phyloP scores from a whole-genome alignment of 1,139 yeast genomes.

The Yamadazyma buinensis region DNA sequence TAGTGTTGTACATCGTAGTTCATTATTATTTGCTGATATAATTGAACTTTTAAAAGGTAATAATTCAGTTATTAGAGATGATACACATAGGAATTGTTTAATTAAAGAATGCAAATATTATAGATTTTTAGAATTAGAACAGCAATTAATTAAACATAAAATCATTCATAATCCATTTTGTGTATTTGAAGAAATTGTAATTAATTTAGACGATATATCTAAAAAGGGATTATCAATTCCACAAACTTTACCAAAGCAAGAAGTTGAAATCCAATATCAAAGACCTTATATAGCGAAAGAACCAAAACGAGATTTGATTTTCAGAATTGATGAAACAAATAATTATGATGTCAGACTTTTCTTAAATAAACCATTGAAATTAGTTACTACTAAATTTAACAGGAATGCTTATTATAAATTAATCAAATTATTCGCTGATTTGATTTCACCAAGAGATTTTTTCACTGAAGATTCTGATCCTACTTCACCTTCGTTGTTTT shows the following conservation, averaged over 20 bases:
- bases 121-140: slow-evolving; percentile 72
- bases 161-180: slow-evolving; percentile 52
- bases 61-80: slow-evolving; percentile 40
- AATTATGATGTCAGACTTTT: slow-evolving; percentile 25
- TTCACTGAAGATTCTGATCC: slow-evolving; percentile 19
- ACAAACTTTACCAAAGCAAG: slow-evolving; percentile 8
- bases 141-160: slow-evolving; percentile 53
- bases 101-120: slow-evolving; percentile 73
- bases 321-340: slow-evolving; percentile 46
- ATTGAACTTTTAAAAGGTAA: slow-evolving; percentile 57
- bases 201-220: slow-evolving; percentile 48
- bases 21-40: slow-evolving; percentile 57
- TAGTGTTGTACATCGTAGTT: slow-evolving; percentile 49
- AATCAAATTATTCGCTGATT: slow-evolving; percentile 23
- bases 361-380: slow-evolving; percentile 23
- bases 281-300: slow-evolving; percentile 51
- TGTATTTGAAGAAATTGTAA: slow-evolving; percentile 49
- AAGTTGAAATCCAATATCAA: slow-evolving; percentile 38
- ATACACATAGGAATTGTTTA: slow-evolving; percentile 53
- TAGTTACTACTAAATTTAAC: slow-evolving; percentile 25
- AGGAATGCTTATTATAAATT: slow-evolving; percentile 23
- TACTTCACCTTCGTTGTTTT: slow-evolving; percentile 16
- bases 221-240: slow-evolving; percentile 33
- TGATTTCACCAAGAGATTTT: slow-evolving; percentile 14
- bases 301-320: slow-evolving; percentile 44